Evolutionary conservation across 23 red algal genomes (phyloP), one percentile per base, ranked within the genome.

Genomic region (Cyanidiococcus yangmingshanensis): DNA sequence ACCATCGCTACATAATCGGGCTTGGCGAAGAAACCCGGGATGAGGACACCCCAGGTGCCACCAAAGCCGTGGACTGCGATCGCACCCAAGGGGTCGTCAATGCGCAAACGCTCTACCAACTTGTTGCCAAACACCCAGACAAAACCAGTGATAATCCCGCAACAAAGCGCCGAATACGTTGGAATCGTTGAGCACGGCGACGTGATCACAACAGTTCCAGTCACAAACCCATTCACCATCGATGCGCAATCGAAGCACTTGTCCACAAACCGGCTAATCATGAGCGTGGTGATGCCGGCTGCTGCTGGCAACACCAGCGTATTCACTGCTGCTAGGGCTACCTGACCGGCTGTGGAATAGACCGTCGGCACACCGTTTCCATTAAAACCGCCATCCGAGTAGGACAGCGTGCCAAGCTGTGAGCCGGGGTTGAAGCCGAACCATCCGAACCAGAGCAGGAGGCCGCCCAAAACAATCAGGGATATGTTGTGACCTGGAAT

Each of bases 401-500:
- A 78, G 35, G 58, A 38, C 33, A 83, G 67, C 59, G 75, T 76
- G 34, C 68, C 87, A 27, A 90, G 80, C 40, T 86, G 80, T 26
- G 87, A 90, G 0, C 92, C 92, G 32, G 92, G 85, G 74, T 96
- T 96, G 83, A 96, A 96, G 57, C 92, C 92, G 79, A 90, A 96
- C 92, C 92, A 96, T 58, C 92, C 92, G 76, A 96, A 90, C 92
- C 87, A 90, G 0, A 96, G 82, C 0, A 96, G 41, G 82, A 96
- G 90, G 35, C 83, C 87, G 50, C 92, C 92, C 34, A 90, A 82
- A 37, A 87, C 90, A 39, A 58, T 58, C 58, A 96, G 84, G 2
- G 82, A 90, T 30, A 87, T 87, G 51, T 85, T 90, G 75, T 96
- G 92, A 59, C 87, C 92, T 16, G 92, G 92, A 59, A 96, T 89